Base-by-base conservation (phyloP, 2,329 filamentous ascomycete species). In the Fusarium floridanum region DNA sequence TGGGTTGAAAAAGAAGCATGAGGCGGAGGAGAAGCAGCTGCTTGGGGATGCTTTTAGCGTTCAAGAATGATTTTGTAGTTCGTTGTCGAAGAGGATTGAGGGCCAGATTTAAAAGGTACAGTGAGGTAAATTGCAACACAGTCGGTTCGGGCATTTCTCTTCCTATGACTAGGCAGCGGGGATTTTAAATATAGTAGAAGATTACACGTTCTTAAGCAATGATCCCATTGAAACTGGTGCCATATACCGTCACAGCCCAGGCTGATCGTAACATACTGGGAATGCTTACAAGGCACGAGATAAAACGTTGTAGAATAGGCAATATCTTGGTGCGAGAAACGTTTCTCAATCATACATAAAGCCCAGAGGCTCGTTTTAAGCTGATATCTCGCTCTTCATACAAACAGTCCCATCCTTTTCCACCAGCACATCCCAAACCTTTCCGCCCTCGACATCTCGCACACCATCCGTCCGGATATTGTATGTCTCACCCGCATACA, bases 401-500 rank as follows among this genome's bases (percentile, higher is more conserved):
- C 83, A 85, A 2, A 81, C 50, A 7, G 68, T 74, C 0, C 79
- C 81, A 3, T 81, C 74, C 68, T 79, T 87, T 70, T 86, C 87
- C 48, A 88, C 88, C 75, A 85, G 80, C 9, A 90, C 76, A 55
- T 88, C 86, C 82, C 83, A 88, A 11, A 67, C 67, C 3, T 76
- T 67, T 1, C 36, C 77, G n/a, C 27, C 81, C 74, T 74, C 84
- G 71, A 66, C 82, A 79, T 82, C 83, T 29, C 80, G 50, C 3
- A 77, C 83, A 63, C 82, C 84, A 55, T 85, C 86, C 2, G 88
- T 91, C 68, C 88, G 91, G n/a, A 95, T 86, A 79, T 86, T 71
- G 73, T 94, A 88, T 24, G 85, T 82, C 77, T 94, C 91, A 7
- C 90, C 88, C 27, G 91, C 92, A 80, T 93, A 95, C 6, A 96